phyloP scores from a whole-genome alignment of 768 basidiomycete genomes.

The Phlebiopsis flavidoalba region DNA sequence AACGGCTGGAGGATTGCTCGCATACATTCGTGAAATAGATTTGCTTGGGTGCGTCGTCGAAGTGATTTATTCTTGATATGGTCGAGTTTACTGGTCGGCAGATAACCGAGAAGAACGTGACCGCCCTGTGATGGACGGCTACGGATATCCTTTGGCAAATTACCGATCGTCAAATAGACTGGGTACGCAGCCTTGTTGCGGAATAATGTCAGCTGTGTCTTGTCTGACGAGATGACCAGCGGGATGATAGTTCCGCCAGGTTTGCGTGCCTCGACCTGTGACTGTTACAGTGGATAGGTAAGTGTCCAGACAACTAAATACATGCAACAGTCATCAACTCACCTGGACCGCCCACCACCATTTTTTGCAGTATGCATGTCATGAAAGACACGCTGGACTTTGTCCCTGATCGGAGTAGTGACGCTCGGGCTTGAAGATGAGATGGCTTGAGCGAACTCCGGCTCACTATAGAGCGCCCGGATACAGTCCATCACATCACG shows the following conservation, averaged over 20 bases:
- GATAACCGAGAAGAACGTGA: conserved; percentile 32
- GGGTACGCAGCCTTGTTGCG: conserved; percentile 39
- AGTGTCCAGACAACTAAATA: not conserved
- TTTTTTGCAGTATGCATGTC: conserved; percentile 17
- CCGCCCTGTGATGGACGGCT: conserved; percentile 31
- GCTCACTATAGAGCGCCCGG: conserved; percentile 15
- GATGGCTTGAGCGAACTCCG: conserved; percentile 7
- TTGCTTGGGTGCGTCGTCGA: conserved; percentile 16
- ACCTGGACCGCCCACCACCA: conserved; percentile 26
- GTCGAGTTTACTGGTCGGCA: conserved; percentile 30
- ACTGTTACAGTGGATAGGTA: not conserved
- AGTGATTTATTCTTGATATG: conserved; percentile 17
- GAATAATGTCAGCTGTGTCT: conserved; percentile 45
- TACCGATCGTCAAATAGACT: conserved; percentile 38
- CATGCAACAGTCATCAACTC: not conserved
- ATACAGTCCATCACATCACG: conserved; percentile 30
- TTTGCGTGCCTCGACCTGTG: conserved; percentile 7
- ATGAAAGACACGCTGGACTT: too few species aligned
- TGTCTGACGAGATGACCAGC: conserved; percentile 41
- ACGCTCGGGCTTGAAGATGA: conserved; percentile 30
- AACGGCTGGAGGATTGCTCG: conserved; percentile 27
- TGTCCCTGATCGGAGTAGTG: conserved; percentile 36
- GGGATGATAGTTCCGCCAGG: conserved; percentile 24
- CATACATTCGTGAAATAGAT: conserved; percentile 35
- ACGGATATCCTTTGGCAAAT: conserved; percentile 35